These are phyloP conservation scores for Diutina rugosa DNA, from an alignment of 1,139 yeast genomes.

Conservation along the genomic window DNA sequence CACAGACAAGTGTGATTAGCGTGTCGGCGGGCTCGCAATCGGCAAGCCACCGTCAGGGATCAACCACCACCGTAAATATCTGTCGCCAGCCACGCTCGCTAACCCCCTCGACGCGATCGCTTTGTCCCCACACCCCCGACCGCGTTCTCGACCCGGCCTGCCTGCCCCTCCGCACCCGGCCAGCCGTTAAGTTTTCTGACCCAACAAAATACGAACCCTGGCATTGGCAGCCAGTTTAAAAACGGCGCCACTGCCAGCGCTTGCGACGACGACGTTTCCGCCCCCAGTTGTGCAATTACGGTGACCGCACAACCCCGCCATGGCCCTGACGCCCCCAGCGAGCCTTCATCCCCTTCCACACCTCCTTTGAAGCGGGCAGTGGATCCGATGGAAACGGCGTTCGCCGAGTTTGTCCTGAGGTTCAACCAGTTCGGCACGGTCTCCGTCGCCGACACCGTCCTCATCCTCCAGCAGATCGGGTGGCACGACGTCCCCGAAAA, in stretches of 20 bases:
- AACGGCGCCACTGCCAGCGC: neutral
- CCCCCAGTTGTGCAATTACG: neutral
- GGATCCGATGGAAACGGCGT: neutral
- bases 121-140: too few relatives aligned
- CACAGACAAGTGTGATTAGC: too few relatives aligned
- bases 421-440: constrained; percentile 1
- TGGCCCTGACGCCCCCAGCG: neutral
- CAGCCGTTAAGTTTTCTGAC: neutral
- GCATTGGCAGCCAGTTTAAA: neutral
- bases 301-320: neutral
- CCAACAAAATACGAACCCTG: neutral
- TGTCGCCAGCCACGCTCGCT: too few relatives aligned
- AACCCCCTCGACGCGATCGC: too few relatives aligned
- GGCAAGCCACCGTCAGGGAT: too few relatives aligned
- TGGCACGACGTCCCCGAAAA: neutral
- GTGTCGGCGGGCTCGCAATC: too few relatives aligned
- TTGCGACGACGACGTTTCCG: neutral
- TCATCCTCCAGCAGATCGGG: neutral
- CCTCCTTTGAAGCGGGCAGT: neutral
- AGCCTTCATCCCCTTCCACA: neutral
- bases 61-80: too few relatives aligned
- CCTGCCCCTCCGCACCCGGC: neutral
- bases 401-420: neutral
- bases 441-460: neutral
- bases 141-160: too few relatives aligned